Conservation (phyloP, 2,329 filamentous ascomycete genomes). For the Botrytis cinerea region DNA sequence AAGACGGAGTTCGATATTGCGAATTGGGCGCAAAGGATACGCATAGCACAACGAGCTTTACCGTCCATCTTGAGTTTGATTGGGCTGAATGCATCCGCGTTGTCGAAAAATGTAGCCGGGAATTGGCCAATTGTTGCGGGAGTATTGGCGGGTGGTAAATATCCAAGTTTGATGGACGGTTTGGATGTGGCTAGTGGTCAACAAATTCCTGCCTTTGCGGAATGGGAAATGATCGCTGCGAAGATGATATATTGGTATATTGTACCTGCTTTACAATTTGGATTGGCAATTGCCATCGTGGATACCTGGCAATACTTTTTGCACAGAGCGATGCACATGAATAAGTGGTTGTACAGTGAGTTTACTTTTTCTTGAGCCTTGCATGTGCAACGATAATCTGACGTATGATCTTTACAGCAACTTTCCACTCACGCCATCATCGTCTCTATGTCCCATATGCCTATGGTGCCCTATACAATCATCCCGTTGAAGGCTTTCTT, state of each 20-base stretch:
- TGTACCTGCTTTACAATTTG: slow-evolving; percentile 77
- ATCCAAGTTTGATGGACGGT: slow-evolving; percentile 68
- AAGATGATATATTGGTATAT: slow-evolving; percentile 77
- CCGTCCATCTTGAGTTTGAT: slow-evolving; percentile 69
- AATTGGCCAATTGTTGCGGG: slow-evolving; percentile 75
- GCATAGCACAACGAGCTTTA: slow-evolving; percentile 75
- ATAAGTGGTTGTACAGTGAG: slow-evolving; percentile 95
- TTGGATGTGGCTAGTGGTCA: slow-evolving; percentile 54
- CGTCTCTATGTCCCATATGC: slow-evolving; percentile 97
- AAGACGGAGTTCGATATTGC: slow-evolving; percentile 84
- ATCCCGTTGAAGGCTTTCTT: slow-evolving; percentile 90
- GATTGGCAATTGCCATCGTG: slow-evolving; percentile 71
- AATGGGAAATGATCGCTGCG: slow-evolving; percentile 77
- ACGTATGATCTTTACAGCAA: slow-evolving; percentile 53
- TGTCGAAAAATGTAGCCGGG: slow-evolving; percentile 73
- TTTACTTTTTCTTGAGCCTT: slow-evolving; percentile 32
- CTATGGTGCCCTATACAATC: slow-evolving; percentile 95
- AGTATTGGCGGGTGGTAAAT: slow-evolving; percentile 76
- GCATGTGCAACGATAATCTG: background rate
- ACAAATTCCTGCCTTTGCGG: slow-evolving; percentile 70
- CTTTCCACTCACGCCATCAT: slow-evolving; percentile 94
- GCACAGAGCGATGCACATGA: slow-evolving; percentile 95
- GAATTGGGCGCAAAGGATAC: slow-evolving; percentile 82
- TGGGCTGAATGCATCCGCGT: slow-evolving; percentile 72
- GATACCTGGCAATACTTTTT: slow-evolving; percentile 99